phyloP scores from a whole-genome alignment of 371 early-diverging fungal species.

The Mucor saturninus region DNA sequence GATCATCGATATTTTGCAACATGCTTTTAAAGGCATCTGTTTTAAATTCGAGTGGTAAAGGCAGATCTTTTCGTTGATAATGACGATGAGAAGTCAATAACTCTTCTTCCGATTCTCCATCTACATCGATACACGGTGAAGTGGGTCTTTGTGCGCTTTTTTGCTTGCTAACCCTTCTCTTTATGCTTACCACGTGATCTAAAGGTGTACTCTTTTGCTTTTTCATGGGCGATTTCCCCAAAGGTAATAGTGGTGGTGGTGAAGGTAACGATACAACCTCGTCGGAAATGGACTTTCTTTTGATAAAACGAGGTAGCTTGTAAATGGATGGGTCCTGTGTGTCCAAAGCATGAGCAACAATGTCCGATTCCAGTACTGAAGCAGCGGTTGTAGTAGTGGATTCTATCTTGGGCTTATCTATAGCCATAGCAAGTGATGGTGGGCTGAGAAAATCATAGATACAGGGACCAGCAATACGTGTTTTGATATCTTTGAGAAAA shows the following conservation, averaged over 20 bases:
- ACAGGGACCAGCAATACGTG: conserved; percentile 53
- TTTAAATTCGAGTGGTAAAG: background rate
- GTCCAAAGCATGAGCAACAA: background rate
- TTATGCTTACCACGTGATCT: too few species aligned
- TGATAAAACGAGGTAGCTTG: conserved; percentile 40
- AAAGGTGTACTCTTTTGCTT: too few species aligned
- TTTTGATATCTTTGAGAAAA: conserved; percentile 61
- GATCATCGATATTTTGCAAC: conserved; percentile 9
- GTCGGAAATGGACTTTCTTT: conserved; percentile 13
- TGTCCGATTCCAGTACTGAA: background rate
- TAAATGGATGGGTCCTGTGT: background rate
- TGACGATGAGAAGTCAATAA: background rate
- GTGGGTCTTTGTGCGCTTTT: too few species aligned
- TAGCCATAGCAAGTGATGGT: background rate
- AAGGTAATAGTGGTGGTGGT: too few species aligned
- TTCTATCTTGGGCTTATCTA: background rate
- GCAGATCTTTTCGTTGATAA: background rate
- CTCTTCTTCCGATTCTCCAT: background rate
- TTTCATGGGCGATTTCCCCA: too few species aligned
- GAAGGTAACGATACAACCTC: too few species aligned
- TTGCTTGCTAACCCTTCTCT: background rate
- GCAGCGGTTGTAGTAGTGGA: background rate
- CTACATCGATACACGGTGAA: background rate
- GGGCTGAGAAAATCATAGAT: conserved; percentile 59
- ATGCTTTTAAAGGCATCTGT: background rate